phyloP scores from a whole-genome alignment of 176 grass and related monocot species.

The Oryza glumipatula region DNA sequence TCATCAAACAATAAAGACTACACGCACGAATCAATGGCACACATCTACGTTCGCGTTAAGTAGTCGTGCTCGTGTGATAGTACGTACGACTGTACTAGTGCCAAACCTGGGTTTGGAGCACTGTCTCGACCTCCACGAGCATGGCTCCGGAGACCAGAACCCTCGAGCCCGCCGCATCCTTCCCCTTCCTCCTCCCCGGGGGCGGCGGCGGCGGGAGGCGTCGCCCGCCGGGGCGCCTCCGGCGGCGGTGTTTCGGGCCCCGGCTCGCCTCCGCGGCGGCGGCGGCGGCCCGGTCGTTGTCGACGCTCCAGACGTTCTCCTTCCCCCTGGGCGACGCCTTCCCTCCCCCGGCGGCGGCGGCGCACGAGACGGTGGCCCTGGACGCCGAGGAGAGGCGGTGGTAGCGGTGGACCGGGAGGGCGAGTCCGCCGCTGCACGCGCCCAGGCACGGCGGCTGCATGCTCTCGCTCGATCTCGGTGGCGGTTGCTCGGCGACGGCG shows the following conservation, averaged over 20 bases:
- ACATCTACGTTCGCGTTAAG: not conserved
- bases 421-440: conserved; percentile 50
- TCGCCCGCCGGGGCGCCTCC: conserved; percentile 34
- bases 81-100: not conserved
- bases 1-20: conserved; percentile 19
- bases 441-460: conserved; percentile 75
- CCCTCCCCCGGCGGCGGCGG: conserved; percentile 35
- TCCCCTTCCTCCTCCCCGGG: conserved; percentile 41
- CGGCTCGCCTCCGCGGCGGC: not conserved
- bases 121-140: conserved; percentile 89
- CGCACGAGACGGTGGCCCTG: conserved; percentile 33
- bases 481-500: not conserved
- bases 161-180: conserved; percentile 42
- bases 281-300: conserved; percentile 62
- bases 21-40: not conserved
- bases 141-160: conserved; percentile 84
- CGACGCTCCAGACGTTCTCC: conserved; percentile 94
- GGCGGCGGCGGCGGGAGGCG: conserved; percentile 30
- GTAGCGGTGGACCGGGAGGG: not conserved
- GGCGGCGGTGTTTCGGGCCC: conserved; percentile 27
- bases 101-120: conserved; percentile 89
- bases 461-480: conserved; percentile 30
- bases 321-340: conserved; percentile 59
- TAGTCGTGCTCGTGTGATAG: no score
- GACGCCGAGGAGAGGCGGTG: conserved; percentile 13